These are phyloP conservation scores for Magnusiomyces fungicola DNA, from an alignment of 1,139 yeast species.

Conservation along the genomic window DNA sequence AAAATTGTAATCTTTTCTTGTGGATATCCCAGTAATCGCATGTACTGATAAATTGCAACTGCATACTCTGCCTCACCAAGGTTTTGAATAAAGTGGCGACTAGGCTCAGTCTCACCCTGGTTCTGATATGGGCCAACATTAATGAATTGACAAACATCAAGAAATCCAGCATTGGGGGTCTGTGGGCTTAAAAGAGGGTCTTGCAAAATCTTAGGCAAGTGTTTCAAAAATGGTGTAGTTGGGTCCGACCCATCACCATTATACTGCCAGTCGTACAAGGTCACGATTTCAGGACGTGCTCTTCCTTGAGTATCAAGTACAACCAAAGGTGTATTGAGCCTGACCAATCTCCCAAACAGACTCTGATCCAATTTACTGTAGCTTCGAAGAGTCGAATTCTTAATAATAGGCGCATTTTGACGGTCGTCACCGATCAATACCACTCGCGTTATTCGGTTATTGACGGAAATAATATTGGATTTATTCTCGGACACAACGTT, in stretches of 20 bases:
- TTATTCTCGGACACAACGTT: too few species aligned
- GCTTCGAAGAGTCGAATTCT: constrained; percentile 17
- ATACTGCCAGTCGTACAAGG: constrained; percentile 25
- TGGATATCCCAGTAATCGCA: constrained; percentile 44
- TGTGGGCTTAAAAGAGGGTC: constrained; percentile 13
- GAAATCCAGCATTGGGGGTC: constrained; percentile 39
- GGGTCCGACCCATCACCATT: not conserved
- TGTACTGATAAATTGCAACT: constrained; percentile 42
- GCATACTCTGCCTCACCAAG: constrained; percentile 51
- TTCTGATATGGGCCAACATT: constrained; percentile 31
- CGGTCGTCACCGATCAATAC: constrained; percentile 33
- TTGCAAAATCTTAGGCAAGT: not conserved
- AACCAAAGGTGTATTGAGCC: constrained; percentile 24
- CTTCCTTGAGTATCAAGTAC: constrained; percentile 25
- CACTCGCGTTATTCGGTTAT: too few species aligned
- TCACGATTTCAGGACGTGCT: constrained; percentile 25
- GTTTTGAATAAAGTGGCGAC: constrained; percentile 33
- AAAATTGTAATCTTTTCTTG: constrained; percentile 37
- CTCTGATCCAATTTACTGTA: constrained; percentile 24
- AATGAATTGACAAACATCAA: constrained; percentile 35
- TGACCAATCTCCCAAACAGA: constrained; percentile 25
- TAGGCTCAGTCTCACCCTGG: constrained; percentile 29
- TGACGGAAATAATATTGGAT: too few species aligned
- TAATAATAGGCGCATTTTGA: constrained; percentile 25
- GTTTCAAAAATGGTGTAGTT: not conserved